Evolutionary conservation across 768 basidiomycete species (phyloP).

Genomic region (Cystobasidium ongulense): DNA sequence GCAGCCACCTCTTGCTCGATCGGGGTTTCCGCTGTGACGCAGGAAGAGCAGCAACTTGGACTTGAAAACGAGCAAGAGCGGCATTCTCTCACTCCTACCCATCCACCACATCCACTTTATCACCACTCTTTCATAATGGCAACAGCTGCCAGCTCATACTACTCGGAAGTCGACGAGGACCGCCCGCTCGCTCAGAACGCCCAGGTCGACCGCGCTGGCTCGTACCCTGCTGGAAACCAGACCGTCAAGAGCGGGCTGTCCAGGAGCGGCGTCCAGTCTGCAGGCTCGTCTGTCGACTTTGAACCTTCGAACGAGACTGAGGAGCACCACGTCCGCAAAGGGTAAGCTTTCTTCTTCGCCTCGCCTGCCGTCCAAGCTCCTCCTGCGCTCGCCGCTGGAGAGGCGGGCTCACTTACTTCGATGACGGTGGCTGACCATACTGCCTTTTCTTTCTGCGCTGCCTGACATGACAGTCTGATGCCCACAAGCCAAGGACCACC

Average conservation of each 20-base stretch:
- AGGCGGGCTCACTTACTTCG: not conserved
- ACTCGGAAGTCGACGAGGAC: not conserved
- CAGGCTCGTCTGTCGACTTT: not conserved
- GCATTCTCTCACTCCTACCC: not conserved
- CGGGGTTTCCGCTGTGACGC: not conserved
- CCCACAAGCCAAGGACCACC: not conserved
- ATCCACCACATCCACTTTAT: not conserved
- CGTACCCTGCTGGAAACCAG: not conserved
- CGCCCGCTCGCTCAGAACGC: not conserved
- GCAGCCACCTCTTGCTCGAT: not conserved
- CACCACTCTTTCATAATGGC: not conserved
- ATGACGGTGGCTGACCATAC: not conserved
- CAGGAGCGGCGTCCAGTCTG: not conserved
- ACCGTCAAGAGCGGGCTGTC: not conserved
- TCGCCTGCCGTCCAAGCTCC: no score
- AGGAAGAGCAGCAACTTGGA: not conserved
- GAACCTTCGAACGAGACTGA: not conserved
- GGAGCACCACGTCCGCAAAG: not conserved
- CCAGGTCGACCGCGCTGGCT: not conserved
- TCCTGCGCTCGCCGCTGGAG: no score
- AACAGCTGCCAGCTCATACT: conserved; percentile 13
- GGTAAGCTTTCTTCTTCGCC: not conserved
- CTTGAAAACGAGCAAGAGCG: not conserved
- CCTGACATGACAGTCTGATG: not conserved
- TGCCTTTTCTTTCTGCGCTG: not conserved